phyloP scores from a whole-genome alignment of 108 stramenopile species.

The Nitzschia palea region DNA sequence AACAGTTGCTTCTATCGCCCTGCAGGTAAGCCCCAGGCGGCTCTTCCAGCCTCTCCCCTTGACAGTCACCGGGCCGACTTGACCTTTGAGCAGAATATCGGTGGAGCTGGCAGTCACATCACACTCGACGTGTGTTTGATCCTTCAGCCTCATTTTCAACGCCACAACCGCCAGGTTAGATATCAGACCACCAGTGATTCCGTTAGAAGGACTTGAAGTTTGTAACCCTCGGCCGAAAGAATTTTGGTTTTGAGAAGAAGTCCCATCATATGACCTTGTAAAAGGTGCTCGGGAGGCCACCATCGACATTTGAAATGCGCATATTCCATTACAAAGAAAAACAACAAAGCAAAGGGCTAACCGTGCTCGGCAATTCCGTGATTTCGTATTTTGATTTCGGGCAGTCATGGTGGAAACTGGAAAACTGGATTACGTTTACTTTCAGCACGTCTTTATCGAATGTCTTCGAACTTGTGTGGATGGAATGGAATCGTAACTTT shows the following conservation, averaged over 20 bases:
- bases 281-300: slow-evolving; percentile 26
- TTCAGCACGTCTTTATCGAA: too few species aligned
- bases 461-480: too few species aligned
- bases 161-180: slow-evolving; percentile 56
- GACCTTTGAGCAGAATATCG: slow-evolving; percentile 28
- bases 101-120: slow-evolving; percentile 44
- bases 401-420: too few species aligned
- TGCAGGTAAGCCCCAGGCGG: slow-evolving; percentile 49
- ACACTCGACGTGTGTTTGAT: slow-evolving; percentile 45
- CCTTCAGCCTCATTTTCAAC: slow-evolving; percentile 40
- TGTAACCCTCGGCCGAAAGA: not conserved
- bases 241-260: not conserved
- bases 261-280: not conserved
- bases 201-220: not conserved
- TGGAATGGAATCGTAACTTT: too few species aligned
- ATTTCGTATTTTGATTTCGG: not conserved
- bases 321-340: slow-evolving; percentile 12
- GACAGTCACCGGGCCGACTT: slow-evolving; percentile 59
- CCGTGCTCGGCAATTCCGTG: not conserved
- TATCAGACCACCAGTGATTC: slow-evolving; percentile 46
- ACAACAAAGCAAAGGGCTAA: not conserved
- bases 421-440: too few species aligned
- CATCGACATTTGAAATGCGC: slow-evolving; percentile 25
- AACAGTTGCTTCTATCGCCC: slow-evolving; percentile 59
- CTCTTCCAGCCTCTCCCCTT: slow-evolving; percentile 51